Evolutionary conservation across 1,139 yeast genomes (phyloP).

Genomic region (Hemisphaericaspora xylanilytica): DNA sequence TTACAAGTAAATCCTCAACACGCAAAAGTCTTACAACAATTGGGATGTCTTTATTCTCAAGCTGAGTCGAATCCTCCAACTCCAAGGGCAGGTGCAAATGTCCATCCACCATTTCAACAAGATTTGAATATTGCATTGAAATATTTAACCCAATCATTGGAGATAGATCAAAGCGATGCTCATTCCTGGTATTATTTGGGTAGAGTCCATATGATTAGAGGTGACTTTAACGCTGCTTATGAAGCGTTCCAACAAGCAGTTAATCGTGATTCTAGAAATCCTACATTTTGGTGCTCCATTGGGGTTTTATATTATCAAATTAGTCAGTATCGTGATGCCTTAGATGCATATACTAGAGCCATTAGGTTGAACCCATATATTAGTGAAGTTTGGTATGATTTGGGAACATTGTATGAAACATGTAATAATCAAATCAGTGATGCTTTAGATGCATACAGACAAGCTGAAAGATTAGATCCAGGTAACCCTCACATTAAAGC

Average conservation of each 20-base stretch:
- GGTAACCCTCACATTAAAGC: conserved; percentile 92
- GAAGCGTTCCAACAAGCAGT: conserved; percentile 99
- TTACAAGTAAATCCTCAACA: conserved; percentile 87
- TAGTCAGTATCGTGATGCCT: conserved; percentile 92
- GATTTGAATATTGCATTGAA: conserved; percentile 83
- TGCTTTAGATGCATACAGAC: conserved; percentile 94
- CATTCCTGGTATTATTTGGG: conserved; percentile 97
- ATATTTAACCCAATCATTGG: conserved; percentile 80
- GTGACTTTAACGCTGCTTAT: conserved; percentile 92
- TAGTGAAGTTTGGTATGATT: conserved; percentile 97
- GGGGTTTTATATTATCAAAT: conserved; percentile 96
- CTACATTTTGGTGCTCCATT: conserved; percentile 98
- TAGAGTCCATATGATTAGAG: conserved; percentile 93
- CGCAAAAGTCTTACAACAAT: conserved; percentile 91
- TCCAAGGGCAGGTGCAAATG: conserved; percentile 15
- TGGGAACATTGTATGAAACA: conserved; percentile 94
- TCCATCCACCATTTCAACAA: conserved; percentile 39
- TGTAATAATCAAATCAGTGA: conserved; percentile 94
- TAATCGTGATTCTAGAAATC: conserved; percentile 91
- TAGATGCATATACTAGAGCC: conserved; percentile 96
- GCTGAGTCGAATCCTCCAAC: conserved; percentile 41
- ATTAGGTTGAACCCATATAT: conserved; percentile 93
- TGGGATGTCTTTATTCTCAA: conserved; percentile 94
- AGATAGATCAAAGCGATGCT: conserved; percentile 87
- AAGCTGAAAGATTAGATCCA: conserved; percentile 94